Base-by-base conservation (phyloP, 2,329 filamentous ascomycete species). In the Talaromyces sp. region DNA sequence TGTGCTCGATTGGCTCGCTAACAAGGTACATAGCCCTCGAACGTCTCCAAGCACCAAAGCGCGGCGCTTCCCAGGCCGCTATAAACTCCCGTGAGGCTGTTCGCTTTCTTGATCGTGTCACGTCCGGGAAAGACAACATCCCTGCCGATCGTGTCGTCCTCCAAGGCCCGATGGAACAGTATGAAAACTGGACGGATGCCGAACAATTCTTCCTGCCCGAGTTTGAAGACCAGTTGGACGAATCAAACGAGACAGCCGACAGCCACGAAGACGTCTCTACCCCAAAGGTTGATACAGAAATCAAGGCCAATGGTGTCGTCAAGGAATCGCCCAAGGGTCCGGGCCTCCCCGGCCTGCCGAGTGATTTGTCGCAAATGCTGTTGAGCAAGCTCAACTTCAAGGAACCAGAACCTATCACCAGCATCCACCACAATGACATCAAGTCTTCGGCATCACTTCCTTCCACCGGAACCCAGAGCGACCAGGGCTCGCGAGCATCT, bases 71-170 rank as follows among this genome's bases (percentile, higher is more conserved):
- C 35, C 77, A 78, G 66, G 70, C 77, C 64, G 79, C 79, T 57
- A 74, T 79, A 64, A 81, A 81, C 67, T 79, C 80, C 51, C 77
- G 79, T 56, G 79, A 81, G 69, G 77, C 79, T 11, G 76, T 81
- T 62, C 79, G 79, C 60, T 81, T 80, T 65, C 79, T 82, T 65
- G 80, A 82, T 61, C 76, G 78, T 58, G 75, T 78, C 43, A 79
- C 79, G 41, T 78, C 78, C 56, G 77, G 79, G 52, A 77, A 79
- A 64, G 76, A 77, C 60, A 74, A 74, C 55, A 72, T 76, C 21
- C 63, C 74, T 10, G 68, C 77, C 62, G 74, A 79, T 50, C 73
- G 77, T 11, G 71, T 81, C 27, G 67, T 73, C 38, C 71, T 82
- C 10, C 79, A 81, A 67, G 79, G 76, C 2, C 78, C 79, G n/a